phyloP scores from a whole-genome alignment of 306 rosid species.

The Vicia faba region DNA sequence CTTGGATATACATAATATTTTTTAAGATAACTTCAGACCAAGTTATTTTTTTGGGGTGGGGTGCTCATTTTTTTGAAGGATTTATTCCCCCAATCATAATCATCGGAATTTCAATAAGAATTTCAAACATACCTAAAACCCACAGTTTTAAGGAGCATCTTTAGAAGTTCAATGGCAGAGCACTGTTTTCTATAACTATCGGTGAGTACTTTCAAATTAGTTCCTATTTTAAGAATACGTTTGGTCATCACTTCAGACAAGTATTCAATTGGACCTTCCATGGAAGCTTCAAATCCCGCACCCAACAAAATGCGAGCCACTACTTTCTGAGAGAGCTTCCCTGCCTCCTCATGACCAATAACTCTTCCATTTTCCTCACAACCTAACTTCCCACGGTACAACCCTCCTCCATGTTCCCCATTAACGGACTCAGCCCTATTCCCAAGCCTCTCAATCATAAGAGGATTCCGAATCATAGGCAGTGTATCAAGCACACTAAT shows the following conservation, averaged over 20 bases:
- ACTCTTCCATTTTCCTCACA: constrained; percentile 56
- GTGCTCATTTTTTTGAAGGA: background rate
- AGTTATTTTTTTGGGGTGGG: background rate
- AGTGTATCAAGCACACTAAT: constrained; percentile 73
- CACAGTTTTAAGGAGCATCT: constrained; percentile 82
- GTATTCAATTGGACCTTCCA: constrained; percentile 76
- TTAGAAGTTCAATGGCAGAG: constrained; percentile 76
- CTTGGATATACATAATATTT: background rate
- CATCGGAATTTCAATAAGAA: background rate
- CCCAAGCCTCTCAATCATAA: constrained; percentile 81
- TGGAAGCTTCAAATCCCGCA: constrained; percentile 77
- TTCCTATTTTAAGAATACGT: constrained; percentile 69
- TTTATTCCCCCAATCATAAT: background rate
- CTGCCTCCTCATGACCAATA: constrained; percentile 69
- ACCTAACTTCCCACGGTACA: constrained; percentile 54
- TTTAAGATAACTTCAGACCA: background rate
- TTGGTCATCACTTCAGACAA: constrained; percentile 75
- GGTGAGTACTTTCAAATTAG: constrained; percentile 67
- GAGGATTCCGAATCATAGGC: constrained; percentile 66
- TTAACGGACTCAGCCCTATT: constrained; percentile 62
- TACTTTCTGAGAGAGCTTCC: constrained; percentile 64
- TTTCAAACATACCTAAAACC: constrained; percentile 67
- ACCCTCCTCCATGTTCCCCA: constrained; percentile 62
- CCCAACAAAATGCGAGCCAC: constrained; percentile 61
- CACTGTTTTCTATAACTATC: constrained; percentile 88